Conservation (phyloP, 2,329 filamentous ascomycete genomes). For the Septoria petroselini region DNA sequence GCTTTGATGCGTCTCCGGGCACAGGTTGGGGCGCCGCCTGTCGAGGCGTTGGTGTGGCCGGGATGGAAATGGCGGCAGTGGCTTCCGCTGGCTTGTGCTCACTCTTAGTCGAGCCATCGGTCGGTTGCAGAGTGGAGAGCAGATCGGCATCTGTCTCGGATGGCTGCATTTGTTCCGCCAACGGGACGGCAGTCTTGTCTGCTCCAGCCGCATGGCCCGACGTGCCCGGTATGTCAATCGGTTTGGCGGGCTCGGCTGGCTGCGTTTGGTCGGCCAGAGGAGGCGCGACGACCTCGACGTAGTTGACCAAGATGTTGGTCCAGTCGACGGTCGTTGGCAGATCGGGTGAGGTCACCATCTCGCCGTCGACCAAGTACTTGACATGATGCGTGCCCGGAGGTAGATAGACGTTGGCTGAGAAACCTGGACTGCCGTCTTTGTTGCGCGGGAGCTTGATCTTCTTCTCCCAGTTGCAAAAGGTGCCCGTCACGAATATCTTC, state of each 20-base stretch:
- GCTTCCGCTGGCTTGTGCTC: constrained; percentile 12
- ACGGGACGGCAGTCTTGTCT: constrained; percentile 46
- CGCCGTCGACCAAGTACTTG: constrained; percentile 90
- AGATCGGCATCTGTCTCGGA: constrained; percentile 28
- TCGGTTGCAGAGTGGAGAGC: constrained; percentile 22
- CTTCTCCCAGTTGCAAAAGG: constrained; percentile 94
- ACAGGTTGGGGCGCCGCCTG: constrained; percentile 13
- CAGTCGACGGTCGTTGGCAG: constrained; percentile 95
- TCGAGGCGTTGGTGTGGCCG: constrained; percentile 13
- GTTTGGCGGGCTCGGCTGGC: constrained; percentile 31
- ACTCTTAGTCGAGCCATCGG: constrained; percentile 22
- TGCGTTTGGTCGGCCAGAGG: constrained; percentile 27
- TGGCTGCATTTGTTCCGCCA: constrained; percentile 39
- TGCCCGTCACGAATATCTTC: constrained; percentile 93
- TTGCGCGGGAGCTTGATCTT: constrained; percentile 84
- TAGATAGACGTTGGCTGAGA: constrained; percentile 75
- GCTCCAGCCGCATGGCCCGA: constrained; percentile 26
- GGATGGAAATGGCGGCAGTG: constrained; percentile 15
- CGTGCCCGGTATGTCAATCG: constrained; percentile 35
- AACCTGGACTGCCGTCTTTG: constrained; percentile 52
- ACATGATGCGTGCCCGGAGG: constrained; percentile 94
- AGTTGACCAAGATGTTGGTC: constrained; percentile 97
- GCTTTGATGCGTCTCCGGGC: constrained; percentile 17
- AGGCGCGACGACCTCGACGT: constrained; percentile 70
- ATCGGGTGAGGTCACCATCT: constrained; percentile 83